phyloP scores from a whole-genome alignment of 2,329 filamentous ascomycete genomes.

The Ascochyta lentis region DNA sequence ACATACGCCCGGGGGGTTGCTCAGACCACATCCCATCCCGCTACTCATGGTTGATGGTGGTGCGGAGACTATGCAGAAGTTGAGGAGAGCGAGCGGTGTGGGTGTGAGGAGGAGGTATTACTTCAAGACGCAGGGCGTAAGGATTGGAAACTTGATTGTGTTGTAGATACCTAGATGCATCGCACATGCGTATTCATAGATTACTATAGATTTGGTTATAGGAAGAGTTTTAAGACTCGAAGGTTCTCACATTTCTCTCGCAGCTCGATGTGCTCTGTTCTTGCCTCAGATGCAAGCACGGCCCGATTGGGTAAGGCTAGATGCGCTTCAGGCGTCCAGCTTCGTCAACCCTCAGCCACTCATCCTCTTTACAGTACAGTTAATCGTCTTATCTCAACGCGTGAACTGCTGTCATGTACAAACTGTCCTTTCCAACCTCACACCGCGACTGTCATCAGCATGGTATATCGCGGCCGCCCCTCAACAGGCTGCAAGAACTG shows the following conservation, averaged over 20 bases:
- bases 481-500: constrained; percentile 46
- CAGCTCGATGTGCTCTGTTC: no score
- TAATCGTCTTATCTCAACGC: background rate
- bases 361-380: background rate
- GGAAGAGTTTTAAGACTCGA: no score
- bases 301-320: background rate
- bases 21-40: constrained; percentile 74
- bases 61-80: constrained; percentile 66
- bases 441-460: constrained; percentile 9
- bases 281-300: background rate
- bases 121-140: constrained; percentile 79
- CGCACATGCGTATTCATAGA: no score
- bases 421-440: background rate
- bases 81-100: constrained; percentile 69
- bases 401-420: background rate
- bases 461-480: constrained; percentile 45
- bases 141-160: constrained; percentile 80
- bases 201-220: background rate
- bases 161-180: constrained; percentile 43
- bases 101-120: constrained; percentile 80
- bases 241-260: no score
- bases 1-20: constrained; percentile 71
- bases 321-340: constrained; percentile 1
- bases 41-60: constrained; percentile 83
- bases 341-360: constrained; percentile 7